Evolutionary conservation across 176 grass and related monocot species (phyloP).

Genomic region (Raddia distichophylla): DNA sequence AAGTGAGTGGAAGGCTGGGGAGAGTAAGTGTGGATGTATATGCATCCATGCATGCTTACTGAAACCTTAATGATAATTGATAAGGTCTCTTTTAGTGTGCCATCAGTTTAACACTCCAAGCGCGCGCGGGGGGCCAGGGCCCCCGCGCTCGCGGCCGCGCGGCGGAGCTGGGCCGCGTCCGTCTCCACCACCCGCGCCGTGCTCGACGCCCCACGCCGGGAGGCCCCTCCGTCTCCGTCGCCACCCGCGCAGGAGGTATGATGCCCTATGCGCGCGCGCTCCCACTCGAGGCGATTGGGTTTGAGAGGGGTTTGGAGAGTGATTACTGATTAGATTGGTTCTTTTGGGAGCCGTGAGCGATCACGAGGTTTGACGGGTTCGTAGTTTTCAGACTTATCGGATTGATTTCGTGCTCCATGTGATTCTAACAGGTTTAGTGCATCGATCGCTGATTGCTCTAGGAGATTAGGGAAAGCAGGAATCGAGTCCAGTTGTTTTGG

Average conservation of each 20-base stretch:
- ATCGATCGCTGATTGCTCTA: neutral
- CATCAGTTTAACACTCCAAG: neutral
- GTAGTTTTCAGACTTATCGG: neutral
- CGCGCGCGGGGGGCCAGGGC: slow-evolving; percentile 40
- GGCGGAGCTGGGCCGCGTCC: slow-evolving; percentile 46
- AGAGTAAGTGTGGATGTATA: too few relatives aligned
- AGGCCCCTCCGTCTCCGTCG: too few relatives aligned
- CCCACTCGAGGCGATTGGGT: slow-evolving; percentile 8
- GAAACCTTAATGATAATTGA: slow-evolving; percentile 22
- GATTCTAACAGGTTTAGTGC: neutral
- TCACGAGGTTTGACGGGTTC: neutral
- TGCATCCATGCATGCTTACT: slow-evolving; percentile 7
- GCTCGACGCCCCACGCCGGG: slow-evolving; percentile 32
- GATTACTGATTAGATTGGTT: neutral
- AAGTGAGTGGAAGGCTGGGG: neutral
- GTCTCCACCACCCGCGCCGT: slow-evolving; percentile 27
- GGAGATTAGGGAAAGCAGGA: slow-evolving; percentile 21
- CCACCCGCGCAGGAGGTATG: slow-evolving; percentile 59
- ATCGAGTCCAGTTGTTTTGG: neutral
- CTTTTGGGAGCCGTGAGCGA: neutral
- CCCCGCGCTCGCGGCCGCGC: slow-evolving; percentile 39
- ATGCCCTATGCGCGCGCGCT: neutral
- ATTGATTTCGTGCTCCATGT: neutral
- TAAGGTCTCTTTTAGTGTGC: neutral
- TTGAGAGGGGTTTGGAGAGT: neutral